These are phyloP conservation scores for Plenodomus biglobosus DNA, from an alignment of 2,329 filamentous ascomycete genomes.

Conservation along the genomic window DNA sequence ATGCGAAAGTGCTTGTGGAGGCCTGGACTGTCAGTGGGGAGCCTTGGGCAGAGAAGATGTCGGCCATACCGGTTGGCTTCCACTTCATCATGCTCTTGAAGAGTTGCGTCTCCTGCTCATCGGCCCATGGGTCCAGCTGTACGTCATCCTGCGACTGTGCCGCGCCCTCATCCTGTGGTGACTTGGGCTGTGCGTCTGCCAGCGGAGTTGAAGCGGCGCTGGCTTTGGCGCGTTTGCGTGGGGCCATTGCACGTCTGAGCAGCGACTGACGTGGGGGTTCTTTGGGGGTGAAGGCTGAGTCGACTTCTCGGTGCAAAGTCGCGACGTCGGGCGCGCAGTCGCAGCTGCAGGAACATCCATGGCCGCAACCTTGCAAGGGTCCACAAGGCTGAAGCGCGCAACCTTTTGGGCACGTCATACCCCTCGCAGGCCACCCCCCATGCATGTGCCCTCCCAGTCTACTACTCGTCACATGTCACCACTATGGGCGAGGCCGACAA, in stretches of 20 bases:
- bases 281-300: not conserved
- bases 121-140: slow-evolving; percentile 76
- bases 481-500: slow-evolving; percentile 48
- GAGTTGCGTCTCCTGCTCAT: slow-evolving; percentile 89
- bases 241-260: slow-evolving; percentile 65
- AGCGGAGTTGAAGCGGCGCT: slow-evolving; percentile 60
- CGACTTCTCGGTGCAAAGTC: not conserved
- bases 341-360: slow-evolving; percentile 15
- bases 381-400: slow-evolving; percentile 31
- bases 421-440: slow-evolving; percentile 16
- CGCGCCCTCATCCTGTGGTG: slow-evolving; percentile 41
- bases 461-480: not conserved
- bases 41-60: too few species aligned
- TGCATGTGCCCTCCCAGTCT: not conserved
- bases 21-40: slow-evolving; percentile 38
- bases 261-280: too few species aligned
- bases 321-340: not conserved
- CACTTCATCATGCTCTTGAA: slow-evolving; percentile 91
- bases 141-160: slow-evolving; percentile 59
- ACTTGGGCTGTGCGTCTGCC: slow-evolving; percentile 44
- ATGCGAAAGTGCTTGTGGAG: slow-evolving; percentile 63
- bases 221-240: slow-evolving; percentile 66
- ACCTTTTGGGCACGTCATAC: slow-evolving; percentile 36
- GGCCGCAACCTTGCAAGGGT: slow-evolving; percentile 19
- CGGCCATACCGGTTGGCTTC: slow-evolving; percentile 79